Evolutionary conservation across 495 filamentous ascomycete species (phyloP), one percentile per base, ranked within the genome.

Genomic region (Trichocladium antarcticum): DNA sequence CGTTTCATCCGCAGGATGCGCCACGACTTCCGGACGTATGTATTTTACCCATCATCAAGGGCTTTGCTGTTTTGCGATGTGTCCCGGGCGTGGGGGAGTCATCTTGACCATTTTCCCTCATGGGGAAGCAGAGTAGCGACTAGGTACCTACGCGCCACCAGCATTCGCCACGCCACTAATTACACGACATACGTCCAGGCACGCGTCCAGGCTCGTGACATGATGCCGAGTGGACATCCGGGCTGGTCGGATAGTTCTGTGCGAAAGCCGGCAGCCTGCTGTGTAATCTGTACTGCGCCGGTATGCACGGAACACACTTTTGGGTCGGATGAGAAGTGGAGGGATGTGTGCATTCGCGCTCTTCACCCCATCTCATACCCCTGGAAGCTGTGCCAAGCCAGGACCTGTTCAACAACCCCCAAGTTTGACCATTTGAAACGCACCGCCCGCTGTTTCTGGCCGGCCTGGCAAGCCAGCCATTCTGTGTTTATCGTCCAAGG

Each of bases 251-350:
- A 17, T 15, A 29, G 5, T 11, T 16, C 16, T 27, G 46, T 35
- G 46, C 15, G 19, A 17, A 32, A 15, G 36, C 37, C 45, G 20
- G 28, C 38, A 29, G 39, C 15, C 31, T 36, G 47, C 31, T 43
- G 31, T 41, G 28, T 36, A 39, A 20, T 43, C 21, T 41, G 28
- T 38, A 27, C 37, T 29, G 19, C 22, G 20, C 20, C 19, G 24
- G 24, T 24, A 42, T 49, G 37, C 37, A 41, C 37, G 37, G 29
- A 49, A 34, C 46, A 41, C 37, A 49, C 36, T 17, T 42, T 31
- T 29, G 31, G 37, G 46, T 19, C 29, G 27, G 37, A 37, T 42
- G 38, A 22, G 40, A 6, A 11, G 9, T 16, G n/a, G n/a, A n/a
- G n/a, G n/a, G n/a, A n/a, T n/a, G n/a, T n/a, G n/a, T n/a, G n/a